Conservation (phyloP, 2,329 filamentous ascomycete species). For the Aspergillus hiratsukae region DNA sequence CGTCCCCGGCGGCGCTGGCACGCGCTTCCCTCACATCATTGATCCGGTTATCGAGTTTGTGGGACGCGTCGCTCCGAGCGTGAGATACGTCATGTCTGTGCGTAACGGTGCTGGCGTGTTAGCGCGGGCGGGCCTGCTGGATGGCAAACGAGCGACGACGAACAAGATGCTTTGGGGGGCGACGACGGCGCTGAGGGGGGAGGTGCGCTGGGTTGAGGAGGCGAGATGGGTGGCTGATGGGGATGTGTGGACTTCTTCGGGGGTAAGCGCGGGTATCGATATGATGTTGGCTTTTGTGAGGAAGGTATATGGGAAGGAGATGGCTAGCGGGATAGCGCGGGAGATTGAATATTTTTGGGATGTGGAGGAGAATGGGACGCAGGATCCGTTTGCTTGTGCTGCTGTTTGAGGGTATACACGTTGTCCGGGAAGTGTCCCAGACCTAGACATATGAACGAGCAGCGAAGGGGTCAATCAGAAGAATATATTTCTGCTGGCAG, state of each 20-base stretch:
- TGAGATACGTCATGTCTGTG: background rate
- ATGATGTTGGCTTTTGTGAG: slow-evolving; percentile 55
- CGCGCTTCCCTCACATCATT: background rate
- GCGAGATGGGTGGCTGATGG: slow-evolving; percentile 45
- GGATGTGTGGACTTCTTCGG: slow-evolving; percentile 63
- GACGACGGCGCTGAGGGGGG: background rate
- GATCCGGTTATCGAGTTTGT: slow-evolving; percentile 1
- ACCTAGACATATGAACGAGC: too few species aligned
- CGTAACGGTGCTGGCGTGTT: background rate
- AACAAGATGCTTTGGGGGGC: slow-evolving; percentile 5
- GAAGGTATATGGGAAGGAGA: slow-evolving; percentile 50
- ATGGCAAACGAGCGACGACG: slow-evolving; percentile 6
- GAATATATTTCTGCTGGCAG: background rate
- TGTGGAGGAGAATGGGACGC: slow-evolving; percentile 35
- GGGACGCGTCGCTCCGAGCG: background rate
- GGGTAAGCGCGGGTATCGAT: slow-evolving; percentile 61
- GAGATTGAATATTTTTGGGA: slow-evolving; percentile 57
- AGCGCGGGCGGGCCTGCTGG: slow-evolving; percentile 3
- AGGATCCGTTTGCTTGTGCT: slow-evolving; percentile 54
- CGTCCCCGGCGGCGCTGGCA: slow-evolving; percentile 2
- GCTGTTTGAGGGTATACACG: background rate
- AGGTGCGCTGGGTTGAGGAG: slow-evolving; percentile 4
- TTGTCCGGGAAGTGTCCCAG: too few species aligned
- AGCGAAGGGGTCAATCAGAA: background rate
- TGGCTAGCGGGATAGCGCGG: slow-evolving; percentile 47